Base-by-base conservation (phyloP, 148 eudicot genomes). In the Euryodendron excelsum region DNA sequence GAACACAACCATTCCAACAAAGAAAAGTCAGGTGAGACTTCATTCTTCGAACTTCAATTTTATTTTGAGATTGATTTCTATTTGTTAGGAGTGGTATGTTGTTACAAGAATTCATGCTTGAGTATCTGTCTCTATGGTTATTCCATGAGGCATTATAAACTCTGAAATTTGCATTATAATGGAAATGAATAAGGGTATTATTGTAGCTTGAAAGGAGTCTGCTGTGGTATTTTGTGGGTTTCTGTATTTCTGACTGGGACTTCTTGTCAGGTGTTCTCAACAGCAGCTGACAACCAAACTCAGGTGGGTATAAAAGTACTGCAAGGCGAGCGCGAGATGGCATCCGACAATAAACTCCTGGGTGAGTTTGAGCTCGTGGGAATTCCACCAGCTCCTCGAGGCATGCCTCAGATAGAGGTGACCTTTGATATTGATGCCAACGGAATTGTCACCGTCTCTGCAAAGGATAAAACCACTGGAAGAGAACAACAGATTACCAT, bases 261-360 rank as follows among this genome's bases (percentile, higher is more conserved):
- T 79, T 31, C 59, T 39, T 47, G 28, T 44, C 86, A 96, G 99
- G 92, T 90, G 67, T 96, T 96, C 80, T 96, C 99, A 44, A 96
- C 99, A 0, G 99, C 99, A 10, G 98, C 99, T 30, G 99, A 96
- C 81, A 96, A 96, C 87, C 99, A 96, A 79, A 96, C 98, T 71
- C 99, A 96, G 68, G 99, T 96, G 25, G 99, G 99, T 8, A 96
- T 96, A 50, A 96, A 91, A 76, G 99, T 96, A 4, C 53, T 96
- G 8, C 99, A 96, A 84, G 99, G 99, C 30, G 99, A 96, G 77
- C 93, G 99, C 68, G 99, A 96, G 75, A 93, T 96, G 98, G 98
- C 99, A 3, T 4, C 92, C 1, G 98, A 96, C 87, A 96, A 96
- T 84, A 96, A 96, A 82, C 27, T 84, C 34, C 82, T 96, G 0